Evolutionary conservation across 2,329 filamentous ascomycete species (phyloP), one percentile per base, ranked within the genome.

Genomic region (Paecilomyces sp.): DNA sequence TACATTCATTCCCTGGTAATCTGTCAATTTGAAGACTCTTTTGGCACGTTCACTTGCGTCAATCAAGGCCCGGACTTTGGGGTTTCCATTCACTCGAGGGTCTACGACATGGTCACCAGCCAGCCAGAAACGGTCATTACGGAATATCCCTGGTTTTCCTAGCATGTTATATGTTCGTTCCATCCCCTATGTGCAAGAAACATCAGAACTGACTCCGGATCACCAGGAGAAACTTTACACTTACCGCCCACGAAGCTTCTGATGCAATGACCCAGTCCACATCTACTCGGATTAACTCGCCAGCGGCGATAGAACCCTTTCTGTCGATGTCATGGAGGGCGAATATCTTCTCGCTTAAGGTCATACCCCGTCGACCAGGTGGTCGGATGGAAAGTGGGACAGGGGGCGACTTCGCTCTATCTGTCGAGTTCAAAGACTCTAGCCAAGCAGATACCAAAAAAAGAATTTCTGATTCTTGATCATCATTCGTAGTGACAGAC

Each of bases 81-180:
- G 76, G 0, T 65, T 60, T 13, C 74, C 60, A n/a, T 72, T 72
- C 7, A 76, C 65, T 0, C 77, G 70, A 1, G 80, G 79, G 57
- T 82, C 78, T 3, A 81, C 78, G 3, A 77, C 72, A 61, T 82
- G 79, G 63, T 82, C 80, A 1, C 76, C 76, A 0, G 79, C 79
- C 5, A 83, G 71, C 80, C 80, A 82, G 63, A 82, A 76, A 0
- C 80, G 68, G 61, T 82, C 79, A 57, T 81, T 82, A 8, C 80
- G 77, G 60, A 74, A 80, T n/a, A 80, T 77, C 3, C 74, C 72
- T 0, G 77, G 77, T 12, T 67, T 63, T 2, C 77, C 76, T 7
- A 82, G 64, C 3, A 66, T 57, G 3, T 77, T 67, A 62, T 79
- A 78, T 3, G 73, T 76, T 47, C 66, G 66, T 33, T 74, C 70